Evolutionary conservation across 1,139 yeast genomes (phyloP).

Genomic region (Suhomyces maxii): DNA sequence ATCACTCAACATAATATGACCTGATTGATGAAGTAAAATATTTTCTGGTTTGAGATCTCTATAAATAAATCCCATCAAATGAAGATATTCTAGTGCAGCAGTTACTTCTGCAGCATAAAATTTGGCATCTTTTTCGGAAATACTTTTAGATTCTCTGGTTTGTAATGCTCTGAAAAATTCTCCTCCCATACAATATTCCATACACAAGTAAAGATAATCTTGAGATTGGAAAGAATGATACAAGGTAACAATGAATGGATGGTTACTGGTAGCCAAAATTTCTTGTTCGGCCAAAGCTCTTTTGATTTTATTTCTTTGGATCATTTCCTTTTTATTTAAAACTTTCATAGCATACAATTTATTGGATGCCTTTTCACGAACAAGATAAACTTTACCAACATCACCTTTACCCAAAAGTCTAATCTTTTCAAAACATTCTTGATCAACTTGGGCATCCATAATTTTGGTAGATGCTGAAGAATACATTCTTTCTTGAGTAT

Average conservation of each 20-base stretch:
- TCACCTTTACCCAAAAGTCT: constrained; percentile 93
- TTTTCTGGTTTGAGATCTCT: constrained; percentile 96
- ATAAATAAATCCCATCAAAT: constrained; percentile 93
- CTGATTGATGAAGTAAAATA: constrained; percentile 88
- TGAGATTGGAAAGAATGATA: constrained; percentile 96
- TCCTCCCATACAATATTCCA: constrained; percentile 99
- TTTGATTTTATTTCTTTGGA: constrained; percentile 89
- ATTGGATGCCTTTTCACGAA: constrained; percentile 73
- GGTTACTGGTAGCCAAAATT: constrained; percentile 90
- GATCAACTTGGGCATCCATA: constrained; percentile 78
- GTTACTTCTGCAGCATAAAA: constrained; percentile 97
- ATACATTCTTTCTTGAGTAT: constrained; percentile 62
- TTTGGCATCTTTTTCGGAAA: constrained; percentile 83
- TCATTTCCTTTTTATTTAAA: constrained; percentile 87
- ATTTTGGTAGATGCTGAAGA: constrained; percentile 72
- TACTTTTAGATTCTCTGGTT: constrained; percentile 83
- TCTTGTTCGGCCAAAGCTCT: constrained; percentile 96
- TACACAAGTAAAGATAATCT: constrained; percentile 88
- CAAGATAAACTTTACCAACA: constrained; percentile 94
- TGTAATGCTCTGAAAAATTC: constrained; percentile 96
- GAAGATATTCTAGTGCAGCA: constrained; percentile 94
- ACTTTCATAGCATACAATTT: constrained; percentile 92
- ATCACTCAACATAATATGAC: constrained; percentile 96
- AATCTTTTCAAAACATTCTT: constrained; percentile 84
- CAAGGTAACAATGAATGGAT: constrained; percentile 94